Percentiles rank a stretch among this genome's conserved stretches.
Conservation (phyloP, 2,329 filamentous ascomycete genomes). For the Colletotrichum paranaense region DNA sequence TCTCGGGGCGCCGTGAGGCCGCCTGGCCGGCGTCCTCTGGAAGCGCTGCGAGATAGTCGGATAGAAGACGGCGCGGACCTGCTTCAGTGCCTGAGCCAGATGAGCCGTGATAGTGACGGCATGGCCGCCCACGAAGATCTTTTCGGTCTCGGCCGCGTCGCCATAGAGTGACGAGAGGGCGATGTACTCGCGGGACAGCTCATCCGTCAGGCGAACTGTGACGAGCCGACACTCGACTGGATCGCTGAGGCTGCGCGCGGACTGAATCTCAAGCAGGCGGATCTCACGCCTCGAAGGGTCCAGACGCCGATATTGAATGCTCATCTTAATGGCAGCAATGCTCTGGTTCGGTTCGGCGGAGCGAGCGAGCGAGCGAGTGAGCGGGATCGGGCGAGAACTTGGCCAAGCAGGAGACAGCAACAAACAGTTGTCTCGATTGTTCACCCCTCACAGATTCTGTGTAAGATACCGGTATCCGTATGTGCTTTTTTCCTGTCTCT, state of each 20-base stretch:
- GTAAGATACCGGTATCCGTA: not conserved
- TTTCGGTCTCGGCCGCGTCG: constrained; percentile 43
- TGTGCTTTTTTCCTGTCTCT: not conserved
- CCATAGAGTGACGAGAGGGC: constrained; percentile 46
- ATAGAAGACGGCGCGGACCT: constrained; percentile 48
- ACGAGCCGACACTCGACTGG: constrained; percentile 47
- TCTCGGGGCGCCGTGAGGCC: constrained; percentile 35
- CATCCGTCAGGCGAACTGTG: constrained; percentile 41
- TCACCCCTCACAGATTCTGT: not conserved
- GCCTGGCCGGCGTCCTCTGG: constrained; percentile 32
- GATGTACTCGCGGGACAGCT: constrained; percentile 40
- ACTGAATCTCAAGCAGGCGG: constrained; percentile 47
- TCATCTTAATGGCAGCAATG: constrained; percentile 12
- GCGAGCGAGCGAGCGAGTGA: not conserved
- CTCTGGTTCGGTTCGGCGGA: not conserved
- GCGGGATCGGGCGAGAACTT: not conserved
- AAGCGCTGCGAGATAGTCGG: constrained; percentile 39
- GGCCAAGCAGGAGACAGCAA: not conserved
- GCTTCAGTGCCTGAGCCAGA: constrained; percentile 44
- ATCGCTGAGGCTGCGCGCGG: constrained; percentile 42
- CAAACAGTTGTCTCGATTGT: not conserved
- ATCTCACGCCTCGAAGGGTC: constrained; percentile 42
- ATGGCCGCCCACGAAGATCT: constrained; percentile 43
- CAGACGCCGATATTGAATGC: constrained; percentile 36
- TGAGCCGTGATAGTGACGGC: constrained; percentile 42